A percentile compares a stretch with the other conserved stretches of the same genome.
phyloP scores from a whole-genome alignment of 148 eudicot species.

The Euryodendron excelsum region DNA sequence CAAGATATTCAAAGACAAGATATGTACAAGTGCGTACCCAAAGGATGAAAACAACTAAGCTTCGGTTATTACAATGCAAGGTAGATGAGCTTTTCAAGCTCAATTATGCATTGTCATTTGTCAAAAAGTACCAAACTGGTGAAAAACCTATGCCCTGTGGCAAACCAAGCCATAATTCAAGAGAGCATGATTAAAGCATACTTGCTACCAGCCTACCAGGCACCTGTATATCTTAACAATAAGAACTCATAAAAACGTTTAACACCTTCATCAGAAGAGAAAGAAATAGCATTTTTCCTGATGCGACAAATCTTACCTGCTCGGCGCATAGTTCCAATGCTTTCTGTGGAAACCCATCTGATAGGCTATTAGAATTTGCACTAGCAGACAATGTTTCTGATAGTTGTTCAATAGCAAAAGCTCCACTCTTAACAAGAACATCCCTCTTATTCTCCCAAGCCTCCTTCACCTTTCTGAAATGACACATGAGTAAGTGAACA shows the following conservation, averaged over 20 bases:
- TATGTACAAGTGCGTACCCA: not conserved
- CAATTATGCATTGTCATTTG: not conserved
- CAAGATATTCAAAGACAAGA: not conserved
- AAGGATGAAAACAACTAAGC: not conserved
- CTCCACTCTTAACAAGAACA: slow-evolving; percentile 68
- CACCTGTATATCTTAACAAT: not conserved
- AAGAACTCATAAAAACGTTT: not conserved
- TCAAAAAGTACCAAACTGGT: not conserved
- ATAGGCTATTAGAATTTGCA: slow-evolving; percentile 54
- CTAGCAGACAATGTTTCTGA: slow-evolving; percentile 78
- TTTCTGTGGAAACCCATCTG: slow-evolving; percentile 56
- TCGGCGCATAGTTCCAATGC: too few species aligned
- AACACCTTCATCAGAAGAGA: not conserved
- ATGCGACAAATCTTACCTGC: slow-evolving; percentile 39
- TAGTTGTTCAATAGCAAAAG: too few species aligned
- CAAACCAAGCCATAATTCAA: not conserved
- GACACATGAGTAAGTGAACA: not conserved
- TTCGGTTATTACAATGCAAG: not conserved
- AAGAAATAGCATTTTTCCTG: not conserved
- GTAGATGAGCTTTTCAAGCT: not conserved
- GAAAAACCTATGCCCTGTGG: not conserved
- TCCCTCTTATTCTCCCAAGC: slow-evolving; percentile 86
- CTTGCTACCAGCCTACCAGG: not conserved
- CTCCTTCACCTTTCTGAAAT: slow-evolving; percentile 83
- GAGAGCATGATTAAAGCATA: not conserved